Conservation (phyloP, 495 filamentous ascomycete genomes). For the Trichoderma reesei region DNA sequence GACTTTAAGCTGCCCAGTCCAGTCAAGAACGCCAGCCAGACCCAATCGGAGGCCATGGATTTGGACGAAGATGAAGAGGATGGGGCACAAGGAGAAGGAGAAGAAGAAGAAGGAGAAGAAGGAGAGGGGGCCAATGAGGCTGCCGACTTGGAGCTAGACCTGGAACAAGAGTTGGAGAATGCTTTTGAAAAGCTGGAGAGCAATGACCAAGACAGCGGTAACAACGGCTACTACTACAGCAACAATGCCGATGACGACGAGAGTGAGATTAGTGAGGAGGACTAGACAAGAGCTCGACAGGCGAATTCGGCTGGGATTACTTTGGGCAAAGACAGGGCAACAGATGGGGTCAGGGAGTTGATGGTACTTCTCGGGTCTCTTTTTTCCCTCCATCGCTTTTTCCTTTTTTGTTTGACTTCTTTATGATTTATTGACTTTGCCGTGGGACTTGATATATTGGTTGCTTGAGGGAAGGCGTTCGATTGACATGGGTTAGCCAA, state of each 20-base stretch:
- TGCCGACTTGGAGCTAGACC: slow-evolving; percentile 24
- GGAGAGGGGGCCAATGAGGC: slow-evolving; percentile 20
- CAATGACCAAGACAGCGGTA: slow-evolving; percentile 17
- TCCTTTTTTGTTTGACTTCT: no score
- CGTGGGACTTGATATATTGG: background rate
- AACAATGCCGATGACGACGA: slow-evolving; percentile 18
- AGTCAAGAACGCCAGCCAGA: background rate
- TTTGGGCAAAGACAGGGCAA: no score
- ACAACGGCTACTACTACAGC: slow-evolving; percentile 17
- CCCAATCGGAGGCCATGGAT: slow-evolving; percentile 7
- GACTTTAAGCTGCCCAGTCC: slow-evolving; percentile 15
- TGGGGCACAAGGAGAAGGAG: no score
- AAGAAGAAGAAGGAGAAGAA: slow-evolving; percentile 15
- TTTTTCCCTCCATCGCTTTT: no score
- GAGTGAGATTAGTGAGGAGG: slow-evolving; percentile 33
- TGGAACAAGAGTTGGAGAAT: slow-evolving; percentile 26
- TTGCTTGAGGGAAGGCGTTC: background rate
- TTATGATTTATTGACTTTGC: no score
- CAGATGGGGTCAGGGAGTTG: no score
- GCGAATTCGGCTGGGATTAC: background rate
- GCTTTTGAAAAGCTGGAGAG: slow-evolving; percentile 19
- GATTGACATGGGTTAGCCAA: background rate
- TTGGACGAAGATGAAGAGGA: slow-evolving; percentile 21
- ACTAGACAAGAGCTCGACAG: slow-evolving; percentile 12
- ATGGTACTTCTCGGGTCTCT: background rate